Conservation (phyloP, 352 stramenopile genomes). For the Globisporangium echinulatum region DNA sequence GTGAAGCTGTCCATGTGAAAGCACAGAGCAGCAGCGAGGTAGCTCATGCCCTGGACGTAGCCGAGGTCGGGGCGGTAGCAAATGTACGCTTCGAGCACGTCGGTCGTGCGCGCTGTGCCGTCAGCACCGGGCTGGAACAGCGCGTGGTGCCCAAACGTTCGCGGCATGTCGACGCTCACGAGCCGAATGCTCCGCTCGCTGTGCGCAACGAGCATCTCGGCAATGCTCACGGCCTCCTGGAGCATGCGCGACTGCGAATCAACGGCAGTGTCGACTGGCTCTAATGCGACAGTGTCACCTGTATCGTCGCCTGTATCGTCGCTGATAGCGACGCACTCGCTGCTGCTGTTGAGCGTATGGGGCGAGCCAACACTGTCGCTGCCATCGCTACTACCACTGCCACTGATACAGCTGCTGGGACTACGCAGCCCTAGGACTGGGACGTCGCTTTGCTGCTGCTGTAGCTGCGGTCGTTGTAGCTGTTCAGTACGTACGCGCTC, state of each 20-base stretch:
- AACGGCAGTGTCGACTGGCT: not conserved
- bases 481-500: constrained; percentile 2
- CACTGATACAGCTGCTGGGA: constrained; percentile 4
- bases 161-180: constrained; percentile 79
- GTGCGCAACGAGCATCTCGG: constrained; percentile 74
- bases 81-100: constrained; percentile 82
- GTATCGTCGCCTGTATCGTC: not conserved
- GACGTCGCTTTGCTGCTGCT: constrained; percentile 5
- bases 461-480: not conserved
- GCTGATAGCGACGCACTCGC: not conserved
- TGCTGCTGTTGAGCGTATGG: constrained; percentile 10
- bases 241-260: constrained; percentile 24
- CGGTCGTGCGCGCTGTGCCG: constrained; percentile 61
- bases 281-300: not conserved
- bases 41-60: constrained; percentile 87
- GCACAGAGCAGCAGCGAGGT: constrained; percentile 74
- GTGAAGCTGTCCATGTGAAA: constrained; percentile 88
- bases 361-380: constrained; percentile 15
- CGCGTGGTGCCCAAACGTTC: constrained; percentile 77
- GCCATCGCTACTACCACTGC: constrained; percentile 3
- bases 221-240: constrained; percentile 63
- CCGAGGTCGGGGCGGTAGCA: constrained; percentile 82
- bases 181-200: constrained; percentile 80
- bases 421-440: too few relatives aligned
- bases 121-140: constrained; percentile 71